Evolutionary conservation across 805 yeast genomes (phyloP).

Genomic region (Ogataea glucozyma): DNA sequence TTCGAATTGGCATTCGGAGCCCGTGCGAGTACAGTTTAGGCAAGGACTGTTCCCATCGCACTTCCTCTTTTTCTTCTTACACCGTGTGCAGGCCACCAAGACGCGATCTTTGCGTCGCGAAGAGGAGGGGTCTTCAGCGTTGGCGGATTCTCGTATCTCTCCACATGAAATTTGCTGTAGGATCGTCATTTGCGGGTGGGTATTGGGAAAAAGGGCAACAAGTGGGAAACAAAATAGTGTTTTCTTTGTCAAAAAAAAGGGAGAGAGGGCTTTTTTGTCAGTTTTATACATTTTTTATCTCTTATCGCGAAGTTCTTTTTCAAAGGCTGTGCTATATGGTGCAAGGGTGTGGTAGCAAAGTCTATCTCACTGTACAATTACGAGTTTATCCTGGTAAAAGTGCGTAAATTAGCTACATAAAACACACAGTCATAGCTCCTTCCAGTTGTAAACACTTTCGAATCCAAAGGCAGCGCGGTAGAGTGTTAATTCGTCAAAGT

Average conservation of each 20-base stretch:
- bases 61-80: constrained; percentile 21
- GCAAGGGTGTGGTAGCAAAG: constrained; percentile 1
- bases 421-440: constrained; percentile 13
- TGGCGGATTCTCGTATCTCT: neutral
- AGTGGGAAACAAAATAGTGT: neutral
- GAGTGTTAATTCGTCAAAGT: constrained; percentile 35
- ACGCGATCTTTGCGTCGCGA: constrained; percentile 15
- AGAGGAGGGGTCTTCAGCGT: neutral
- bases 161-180: neutral
- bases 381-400: too few relatives aligned
- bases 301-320: neutral
- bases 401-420: neutral
- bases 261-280: neutral
- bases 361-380: neutral
- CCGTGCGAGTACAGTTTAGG: constrained; percentile 11
- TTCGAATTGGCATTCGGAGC: constrained; percentile 15
- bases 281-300: neutral
- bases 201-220: neutral
- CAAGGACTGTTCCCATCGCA: constrained; percentile 25
- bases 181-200: neutral
- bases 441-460: constrained; percentile 36
- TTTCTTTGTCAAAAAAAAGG: neutral
- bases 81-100: constrained; percentile 22
- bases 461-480: constrained; percentile 40
- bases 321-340: neutral